phyloP scores from a whole-genome alignment of 2,329 filamentous ascomycete genomes.

The Penicillium oxalicum region DNA sequence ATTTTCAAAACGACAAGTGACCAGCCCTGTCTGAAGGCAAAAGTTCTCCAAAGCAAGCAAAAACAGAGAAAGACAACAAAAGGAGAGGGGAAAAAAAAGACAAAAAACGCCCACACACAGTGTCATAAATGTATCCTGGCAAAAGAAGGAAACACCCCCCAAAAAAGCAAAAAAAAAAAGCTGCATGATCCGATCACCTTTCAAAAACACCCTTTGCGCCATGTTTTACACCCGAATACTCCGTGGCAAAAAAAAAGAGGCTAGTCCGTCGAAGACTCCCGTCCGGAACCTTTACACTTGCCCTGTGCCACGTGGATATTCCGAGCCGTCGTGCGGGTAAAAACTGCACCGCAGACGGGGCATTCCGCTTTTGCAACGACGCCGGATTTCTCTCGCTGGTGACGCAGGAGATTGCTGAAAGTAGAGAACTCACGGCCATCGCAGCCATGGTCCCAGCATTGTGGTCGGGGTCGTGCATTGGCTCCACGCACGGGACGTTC shows the following conservation, averaged over 20 bases:
- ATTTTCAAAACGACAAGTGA: neutral
- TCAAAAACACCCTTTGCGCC: too few species aligned
- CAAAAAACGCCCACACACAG: conserved; percentile 1
- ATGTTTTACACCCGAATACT: too few species aligned
- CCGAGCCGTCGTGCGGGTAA: conserved; percentile 79
- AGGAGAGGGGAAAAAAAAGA: neutral
- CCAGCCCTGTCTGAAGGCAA: neutral
- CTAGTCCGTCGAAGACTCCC: conserved; percentile 26
- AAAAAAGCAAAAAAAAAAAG: too few species aligned
- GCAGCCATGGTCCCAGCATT: conserved; percentile 96
- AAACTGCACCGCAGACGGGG: conserved; percentile 86
- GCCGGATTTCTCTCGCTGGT: conserved; percentile 91
- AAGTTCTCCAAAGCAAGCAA: neutral
- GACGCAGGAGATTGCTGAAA: conserved; percentile 87
- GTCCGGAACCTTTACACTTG: conserved; percentile 68
- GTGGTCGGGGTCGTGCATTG: conserved; percentile 78
- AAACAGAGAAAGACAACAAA: neutral
- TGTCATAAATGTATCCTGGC: neutral
- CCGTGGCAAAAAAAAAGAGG: too few species aligned
- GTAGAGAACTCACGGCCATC: conserved; percentile 94
- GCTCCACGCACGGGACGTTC: conserved; percentile 59
- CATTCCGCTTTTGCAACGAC: conserved; percentile 84
- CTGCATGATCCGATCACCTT: too few species aligned
- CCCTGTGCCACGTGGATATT: conserved; percentile 84
- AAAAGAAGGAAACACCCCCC: too few species aligned